These are phyloP conservation scores for Populus ilicifolia DNA, from an alignment of 345 rosid species.

Conservation along the genomic window DNA sequence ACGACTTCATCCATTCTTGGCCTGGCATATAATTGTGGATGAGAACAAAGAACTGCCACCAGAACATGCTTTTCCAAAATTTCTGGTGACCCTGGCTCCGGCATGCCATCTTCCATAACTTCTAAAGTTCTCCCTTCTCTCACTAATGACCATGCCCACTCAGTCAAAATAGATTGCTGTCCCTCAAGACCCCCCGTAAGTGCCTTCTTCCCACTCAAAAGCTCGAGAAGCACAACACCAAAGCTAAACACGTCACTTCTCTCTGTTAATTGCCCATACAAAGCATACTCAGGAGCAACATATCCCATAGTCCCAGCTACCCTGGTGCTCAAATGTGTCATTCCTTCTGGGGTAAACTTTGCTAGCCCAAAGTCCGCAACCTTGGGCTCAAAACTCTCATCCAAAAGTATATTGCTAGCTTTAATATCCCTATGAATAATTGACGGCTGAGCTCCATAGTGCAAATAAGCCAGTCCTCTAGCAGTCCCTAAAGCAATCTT, in stretches of 20 bases:
- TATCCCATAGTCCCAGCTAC: constrained; percentile 98
- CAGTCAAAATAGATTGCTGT: constrained; percentile 65
- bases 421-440: constrained; percentile 89
- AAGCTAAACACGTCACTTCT: constrained; percentile 90
- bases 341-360: constrained; percentile 72
- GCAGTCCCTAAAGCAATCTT: constrained; percentile 84
- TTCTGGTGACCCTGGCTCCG: constrained; percentile 52
- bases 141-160: constrained; percentile 92
- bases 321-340: constrained; percentile 84
- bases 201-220: constrained; percentile 79
- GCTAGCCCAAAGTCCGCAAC: constrained; percentile 93
- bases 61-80: constrained; percentile 76
- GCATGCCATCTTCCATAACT: constrained; percentile 73
- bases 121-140: constrained; percentile 56
- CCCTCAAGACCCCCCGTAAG: constrained; percentile 43
- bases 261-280: constrained; percentile 82
- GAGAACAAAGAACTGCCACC: constrained; percentile 81
- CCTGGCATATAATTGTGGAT: constrained; percentile 78
- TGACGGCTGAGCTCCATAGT: constrained; percentile 69
- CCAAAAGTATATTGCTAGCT: constrained; percentile 83
- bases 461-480: constrained; percentile 80
- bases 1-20: constrained; percentile 96
- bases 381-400: constrained; percentile 71
- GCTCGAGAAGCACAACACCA: constrained; percentile 87
- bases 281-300: constrained; percentile 92